These are phyloP conservation scores for Paecilomyces variotii DNA, from an alignment of 2,329 filamentous ascomycete genomes.

Conservation along the genomic window DNA sequence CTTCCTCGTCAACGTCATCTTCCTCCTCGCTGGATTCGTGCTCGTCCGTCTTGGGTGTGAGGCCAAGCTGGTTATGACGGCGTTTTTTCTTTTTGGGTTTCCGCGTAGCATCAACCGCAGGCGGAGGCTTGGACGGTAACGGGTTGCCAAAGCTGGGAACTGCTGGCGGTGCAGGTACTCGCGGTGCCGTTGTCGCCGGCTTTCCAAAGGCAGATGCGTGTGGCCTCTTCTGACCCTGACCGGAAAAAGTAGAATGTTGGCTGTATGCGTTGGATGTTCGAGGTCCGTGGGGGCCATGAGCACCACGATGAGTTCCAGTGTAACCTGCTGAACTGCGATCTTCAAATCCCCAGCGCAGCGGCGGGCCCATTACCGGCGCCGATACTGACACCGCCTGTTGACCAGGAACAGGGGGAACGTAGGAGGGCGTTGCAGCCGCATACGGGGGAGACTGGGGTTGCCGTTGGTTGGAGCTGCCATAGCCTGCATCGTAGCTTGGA, in stretches of 20 bases:
- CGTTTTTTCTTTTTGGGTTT: conserved; percentile 35
- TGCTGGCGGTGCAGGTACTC: conserved; percentile 32
- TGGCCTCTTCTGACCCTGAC: conserved; percentile 26
- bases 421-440: conserved; percentile 9
- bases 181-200: conserved; percentile 20
- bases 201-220: conserved; percentile 30
- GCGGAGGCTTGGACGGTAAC: conserved; percentile 35
- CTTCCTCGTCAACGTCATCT: conserved; percentile 39
- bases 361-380: conserved; percentile 45
- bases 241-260: conserved; percentile 8
- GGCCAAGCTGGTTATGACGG: conserved; percentile 40
- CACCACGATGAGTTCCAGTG: conserved; percentile 5
- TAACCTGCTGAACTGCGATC: conserved; percentile 42
- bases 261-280: conserved; percentile 16
- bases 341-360: conserved; percentile 50
- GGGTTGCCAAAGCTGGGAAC: conserved; percentile 39
- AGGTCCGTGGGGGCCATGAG: conserved; percentile 5
- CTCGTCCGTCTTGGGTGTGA: conserved; percentile 39
- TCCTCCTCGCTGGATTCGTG: conserved; percentile 40
- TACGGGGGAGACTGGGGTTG: conserved; percentile 5
- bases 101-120: conserved; percentile 23
- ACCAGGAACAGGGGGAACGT: conserved; percentile 15
- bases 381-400: conserved; percentile 16
- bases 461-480: conserved; percentile 7
- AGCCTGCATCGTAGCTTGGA: conserved; percentile 19